Evolutionary conservation across 495 filamentous ascomycete species (phyloP).

Genomic region (Tuber aestivum): DNA sequence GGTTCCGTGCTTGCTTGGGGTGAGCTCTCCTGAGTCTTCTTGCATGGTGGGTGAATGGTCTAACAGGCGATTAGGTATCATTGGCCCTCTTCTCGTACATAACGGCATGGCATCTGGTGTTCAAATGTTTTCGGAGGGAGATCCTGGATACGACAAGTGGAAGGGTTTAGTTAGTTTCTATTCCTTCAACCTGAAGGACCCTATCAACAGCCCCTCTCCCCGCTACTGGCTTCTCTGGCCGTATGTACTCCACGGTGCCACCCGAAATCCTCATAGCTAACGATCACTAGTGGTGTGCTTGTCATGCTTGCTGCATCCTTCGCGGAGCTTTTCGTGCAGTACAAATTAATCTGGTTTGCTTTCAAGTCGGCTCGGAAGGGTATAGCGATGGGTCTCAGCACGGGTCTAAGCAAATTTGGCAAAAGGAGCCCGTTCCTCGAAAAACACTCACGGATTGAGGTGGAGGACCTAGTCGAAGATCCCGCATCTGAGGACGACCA

Average conservation of each 20-base stretch:
- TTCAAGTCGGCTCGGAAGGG: constrained; percentile 51
- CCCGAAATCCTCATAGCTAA: background rate
- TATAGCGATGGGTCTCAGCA: constrained; percentile 47
- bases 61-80: constrained; percentile 45
- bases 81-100: constrained; percentile 58
- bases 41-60: background rate
- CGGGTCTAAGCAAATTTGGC: constrained; percentile 43
- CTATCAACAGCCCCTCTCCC: constrained; percentile 51
- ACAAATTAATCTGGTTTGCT: constrained; percentile 54
- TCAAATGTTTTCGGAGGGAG: constrained; percentile 39
- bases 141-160: constrained; percentile 51
- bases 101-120: constrained; percentile 51
- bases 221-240: constrained; percentile 66
- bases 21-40: background rate
- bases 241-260: constrained; percentile 8
- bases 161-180: constrained; percentile 47
- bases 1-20: constrained; percentile 60
- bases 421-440: constrained; percentile 50
- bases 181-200: constrained; percentile 49
- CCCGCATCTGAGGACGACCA: constrained; percentile 50
- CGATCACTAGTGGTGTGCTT: constrained; percentile 49
- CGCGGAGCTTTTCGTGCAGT: constrained; percentile 58
- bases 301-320: constrained; percentile 59
- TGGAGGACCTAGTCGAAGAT: constrained; percentile 56
- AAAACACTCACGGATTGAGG: constrained; percentile 57